Base-by-base conservation (phyloP, 345 rosid genomes). In the Citrus australasica region DNA sequence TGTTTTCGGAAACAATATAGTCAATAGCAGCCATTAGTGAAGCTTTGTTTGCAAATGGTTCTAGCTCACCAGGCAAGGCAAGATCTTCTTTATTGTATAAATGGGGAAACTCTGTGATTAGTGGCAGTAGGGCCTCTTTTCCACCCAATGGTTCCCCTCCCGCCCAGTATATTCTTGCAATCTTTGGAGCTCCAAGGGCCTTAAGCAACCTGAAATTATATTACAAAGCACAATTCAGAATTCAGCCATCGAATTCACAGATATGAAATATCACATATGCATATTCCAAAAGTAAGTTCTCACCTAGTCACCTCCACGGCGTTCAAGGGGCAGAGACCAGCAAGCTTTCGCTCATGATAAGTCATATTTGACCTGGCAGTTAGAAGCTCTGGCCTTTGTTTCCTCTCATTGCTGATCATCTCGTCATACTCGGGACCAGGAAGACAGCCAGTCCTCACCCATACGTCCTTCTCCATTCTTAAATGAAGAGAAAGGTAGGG, bases 361-460 rank as follows among this genome's bases (percentile, higher is more conserved):
- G 92, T 90, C 98, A 94, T 90, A 82, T 89, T 94, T 69, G 95
- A 91, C 77, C 89, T 87, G 40, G 89, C 97, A 37, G 98, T 96
- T 58, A 96, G 87, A 75, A 96, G 99, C 80, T 92, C 97, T 59
- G 99, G 99, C 64, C 93, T 87, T 69, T 48, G 85, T 85, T 85
- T 90, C 87, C 98, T 88, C 86, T 94, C 99, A 4, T 77, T 78
- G 70, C 83, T 81, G 8, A 93, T 85, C 40, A 92, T 88, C 82
- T 91, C 98, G 38, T 96, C 98, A 48, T 87, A 94, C 78, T 90
- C 84, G 17, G 83, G 85, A 77, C 97, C 99, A n/a, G 93, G 92
- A 65, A 90, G 94, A 79, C 99, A 96, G 22, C 98, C 98, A 16
- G 98, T 94, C 83, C 98, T 90, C 78, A 96, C 97, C 98, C 98